Base-by-base conservation (phyloP, 2,329 filamentous ascomycete species). In the Madurella fahalii region DNA sequence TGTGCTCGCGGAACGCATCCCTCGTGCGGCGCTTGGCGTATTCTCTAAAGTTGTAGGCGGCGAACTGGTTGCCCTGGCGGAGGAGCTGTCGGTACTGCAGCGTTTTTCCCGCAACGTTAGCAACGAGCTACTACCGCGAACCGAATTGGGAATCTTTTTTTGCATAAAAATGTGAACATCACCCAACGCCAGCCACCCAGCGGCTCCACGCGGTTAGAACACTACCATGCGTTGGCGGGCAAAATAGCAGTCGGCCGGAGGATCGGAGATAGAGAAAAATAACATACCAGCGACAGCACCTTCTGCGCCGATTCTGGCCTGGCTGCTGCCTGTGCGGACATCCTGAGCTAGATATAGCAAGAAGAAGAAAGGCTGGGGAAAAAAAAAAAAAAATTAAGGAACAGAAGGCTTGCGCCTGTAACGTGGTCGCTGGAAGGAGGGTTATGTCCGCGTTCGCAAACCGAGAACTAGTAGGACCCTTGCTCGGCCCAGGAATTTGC, bases 1-100 rank as follows among this genome's bases (percentile, higher is more conserved):
- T 81, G 72, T 95, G 81, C 71, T 95, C 90, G 65, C 87, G 83
- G 73, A 97, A 99, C 4, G 90, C 86, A 77, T 97, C 94, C 70
- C 82, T 83, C 69, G 94, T 96, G 72, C 93, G 84, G 68, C 94
- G 86, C 73, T 86, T 88, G 51, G 94, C 92, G 73, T 99, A 99
- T 72, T 96, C 93, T 74, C 94, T 85, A 80, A 96, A 99, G 76
- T 97, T 99, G 79, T 97, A 99, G 64, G 88, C 84, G 59, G 90
- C 83, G 72, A 99, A 97, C 68, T 96, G 89, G 58, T 81, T 80
- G 59, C 90, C 85, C 71, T 94, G 88, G 64, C 92, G 88, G 66
- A 97, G 79, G 65, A 99, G 78, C 67, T 93, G 93, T 63, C 94
- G 92, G 74, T 96, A 97, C 92, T 96, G 34, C 34, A 37, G 34